Base-by-base conservation (phyloP, 352 stramenopile genomes). In the Globisporangium perplexum region DNA sequence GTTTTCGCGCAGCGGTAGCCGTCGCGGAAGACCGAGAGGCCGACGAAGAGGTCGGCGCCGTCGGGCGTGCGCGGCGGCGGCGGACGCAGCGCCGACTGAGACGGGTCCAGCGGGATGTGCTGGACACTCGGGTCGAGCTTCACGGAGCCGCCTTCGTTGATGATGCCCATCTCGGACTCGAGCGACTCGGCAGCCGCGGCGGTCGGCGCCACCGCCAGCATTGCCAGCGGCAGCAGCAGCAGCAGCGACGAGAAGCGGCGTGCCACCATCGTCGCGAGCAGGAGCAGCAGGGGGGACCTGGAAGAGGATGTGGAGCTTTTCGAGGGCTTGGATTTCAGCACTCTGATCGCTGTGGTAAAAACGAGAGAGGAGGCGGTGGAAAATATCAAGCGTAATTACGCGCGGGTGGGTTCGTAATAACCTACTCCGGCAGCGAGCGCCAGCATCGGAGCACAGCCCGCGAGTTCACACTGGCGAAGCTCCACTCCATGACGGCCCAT, bases 1-100 rank as follows among this genome's bases (percentile, higher is more conserved):
- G 83, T 94, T 57, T 88, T 88, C 26, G 67, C 83, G 50, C 83
- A 94, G 17, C 83, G 81, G 50, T 82, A 86, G 52, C 77, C 78
- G 45, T 94, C 83, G 22, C 83, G 79, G 57, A 94, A 94, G 33
- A 91, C 78, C 36, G 83, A 92, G 36, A 92, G 66, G 0, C 83
- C 83, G 10, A 93, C 63, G 53, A 89, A 90, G 47, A 85, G 65
- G 55, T 90, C 69, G 55, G 76, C 83, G n/a, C 53, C 64, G 10
- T 52, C 45, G 12, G 78, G 72, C 36, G 87, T 68, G 46, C 74
- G 74, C 24, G 73, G 61, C 26, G 77, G 77, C 11, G 74, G 80
- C 44, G 83, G 83, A 4, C 77, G 74, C 44, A 90, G 53, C 8
- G 79, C 57, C 6, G 63, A 26, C 23, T 68, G 57, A 31, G 59